Base-by-base conservation (phyloP, 768 basidiomycete species). In the Pseudohyphozyma bogoriensis region DNA sequence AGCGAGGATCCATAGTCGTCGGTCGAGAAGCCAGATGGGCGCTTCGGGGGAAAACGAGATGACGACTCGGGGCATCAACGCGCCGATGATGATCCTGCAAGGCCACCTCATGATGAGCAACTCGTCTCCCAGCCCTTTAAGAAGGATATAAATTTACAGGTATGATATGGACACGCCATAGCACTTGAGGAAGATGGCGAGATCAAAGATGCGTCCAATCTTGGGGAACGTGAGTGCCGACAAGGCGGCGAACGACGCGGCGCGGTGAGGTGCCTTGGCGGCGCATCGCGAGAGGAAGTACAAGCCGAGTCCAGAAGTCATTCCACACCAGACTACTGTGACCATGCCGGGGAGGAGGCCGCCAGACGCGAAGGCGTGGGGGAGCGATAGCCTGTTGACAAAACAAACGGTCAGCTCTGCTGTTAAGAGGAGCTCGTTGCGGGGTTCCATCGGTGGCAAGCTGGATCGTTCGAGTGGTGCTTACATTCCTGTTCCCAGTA, bases 131-230 rank as follows among this genome's bases (percentile, higher is more conserved):
- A n/a, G n/a, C n/a, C n/a, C n/a, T n/a, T n/a, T n/a, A n/a, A n/a
- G n/a, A n/a, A 40, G 49, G 29, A 56, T 49, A 55, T 68, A 3
- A 26, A 62, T 60, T 32, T 58, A 62, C 51, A 73, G 80, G 49
- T 74, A 89, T 81, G 89, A 90, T 68, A 92, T 84, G 36, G 88
- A 89, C 4, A 97, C 93, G 24, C 93, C 93, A 71, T 95, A 95
- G 73, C 93, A 97, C 72, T 97, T 97, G 72, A 84, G 85, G 13
- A 90, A 90, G 68, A 97, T 90, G 16, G 92, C 93, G 5, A 83
- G 84, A 73, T 96, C 93, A 69, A 97, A 93, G n/a, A 63, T 57
- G 20, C 66, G 36, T 15, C 50, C 53, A 46, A 74, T 69, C 58
- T 79, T 82, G 3, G 93, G 93, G 73, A 90, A 95, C 0, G 93